phyloP scores from a whole-genome alignment of 352 stramenopile genomes.

The Pythium guiyangense region DNA sequence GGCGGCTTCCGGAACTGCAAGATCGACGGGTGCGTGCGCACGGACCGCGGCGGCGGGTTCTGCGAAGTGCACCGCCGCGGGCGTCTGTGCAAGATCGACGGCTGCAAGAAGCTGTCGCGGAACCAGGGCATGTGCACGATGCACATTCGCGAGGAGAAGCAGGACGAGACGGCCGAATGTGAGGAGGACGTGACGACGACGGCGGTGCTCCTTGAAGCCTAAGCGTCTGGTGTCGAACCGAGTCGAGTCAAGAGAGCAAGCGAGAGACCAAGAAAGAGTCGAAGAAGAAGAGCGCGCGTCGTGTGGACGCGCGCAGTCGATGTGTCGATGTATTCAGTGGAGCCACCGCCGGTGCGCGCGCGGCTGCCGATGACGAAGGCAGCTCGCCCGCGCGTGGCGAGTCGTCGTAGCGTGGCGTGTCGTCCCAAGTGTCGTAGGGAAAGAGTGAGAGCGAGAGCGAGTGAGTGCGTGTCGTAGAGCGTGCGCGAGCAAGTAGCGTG shows the following conservation, averaged over 20 bases:
- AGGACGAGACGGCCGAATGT: conserved; percentile 18
- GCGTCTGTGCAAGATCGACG: conserved; percentile 76
- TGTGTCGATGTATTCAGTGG: not conserved
- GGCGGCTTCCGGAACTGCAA: conserved; percentile 86
- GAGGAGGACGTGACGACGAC: conserved; percentile 9
- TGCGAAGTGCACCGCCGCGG: conserved; percentile 83
- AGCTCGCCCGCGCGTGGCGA: not conserved
- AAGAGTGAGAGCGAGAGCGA: too few relatives aligned
- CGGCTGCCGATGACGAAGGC: not conserved
- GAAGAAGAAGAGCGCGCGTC: too few relatives aligned
- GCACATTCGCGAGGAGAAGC: conserved; percentile 86
- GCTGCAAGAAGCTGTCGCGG: conserved; percentile 85
- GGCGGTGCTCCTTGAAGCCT: not conserved
- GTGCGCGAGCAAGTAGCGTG: not conserved
- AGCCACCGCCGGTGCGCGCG: not conserved
- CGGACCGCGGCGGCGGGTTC: conserved; percentile 77
- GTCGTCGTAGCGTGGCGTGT: not conserved
- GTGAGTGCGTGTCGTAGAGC: not conserved
- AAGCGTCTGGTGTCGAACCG: not conserved
- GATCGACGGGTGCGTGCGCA: conserved; percentile 78
- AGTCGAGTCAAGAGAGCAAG: too few relatives aligned
- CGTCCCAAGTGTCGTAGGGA: not conserved
- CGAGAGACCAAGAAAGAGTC: too few relatives aligned
- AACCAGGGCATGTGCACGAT: conserved; percentile 89
- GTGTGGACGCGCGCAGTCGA: not conserved